A percentile compares a stretch with the other conserved stretches of the same genome.
phyloP scores from a whole-genome alignment of 805 yeast genomes.

The Pichia californica region DNA sequence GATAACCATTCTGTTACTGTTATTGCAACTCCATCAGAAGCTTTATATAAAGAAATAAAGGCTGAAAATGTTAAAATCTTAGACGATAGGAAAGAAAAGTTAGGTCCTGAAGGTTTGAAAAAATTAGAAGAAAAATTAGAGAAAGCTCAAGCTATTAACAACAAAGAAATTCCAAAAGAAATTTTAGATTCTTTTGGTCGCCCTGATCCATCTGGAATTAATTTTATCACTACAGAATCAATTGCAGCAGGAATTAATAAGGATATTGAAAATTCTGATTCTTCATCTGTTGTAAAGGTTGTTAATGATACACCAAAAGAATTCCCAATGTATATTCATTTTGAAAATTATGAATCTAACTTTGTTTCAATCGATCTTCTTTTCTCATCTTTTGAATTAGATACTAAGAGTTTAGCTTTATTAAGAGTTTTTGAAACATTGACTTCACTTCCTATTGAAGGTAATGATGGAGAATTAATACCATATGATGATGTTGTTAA shows the following conservation, averaged over 20 bases:
- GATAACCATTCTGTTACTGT: constrained; percentile 60
- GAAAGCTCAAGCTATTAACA: constrained; percentile 60
- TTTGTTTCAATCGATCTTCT: constrained; percentile 65
- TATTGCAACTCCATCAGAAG: constrained; percentile 64
- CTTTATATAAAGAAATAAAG: constrained; percentile 48
- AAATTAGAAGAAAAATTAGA: constrained; percentile 46
- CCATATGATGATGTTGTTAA: constrained; percentile 75
- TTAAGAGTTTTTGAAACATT: constrained; percentile 60
- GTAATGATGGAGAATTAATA: constrained; percentile 51
- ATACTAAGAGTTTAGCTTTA: constrained; percentile 51
- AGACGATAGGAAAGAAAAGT: constrained; percentile 41
- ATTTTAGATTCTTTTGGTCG: constrained; percentile 55
- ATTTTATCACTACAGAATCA: constrained; percentile 63
- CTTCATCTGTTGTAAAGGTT: constrained; percentile 19
- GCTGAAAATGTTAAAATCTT: constrained; percentile 42
- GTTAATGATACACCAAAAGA: constrained; percentile 33
- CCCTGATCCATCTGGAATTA: constrained; percentile 70
- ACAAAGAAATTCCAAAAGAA: constrained; percentile 67
- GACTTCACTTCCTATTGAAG: constrained; percentile 64
- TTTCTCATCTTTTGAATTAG: constrained; percentile 49
- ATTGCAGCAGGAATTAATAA: constrained; percentile 50
- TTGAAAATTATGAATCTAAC: constrained; percentile 74
- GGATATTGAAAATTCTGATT: constrained; percentile 22
- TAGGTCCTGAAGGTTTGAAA: constrained; percentile 57
- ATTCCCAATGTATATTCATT: constrained; percentile 65